These are phyloP conservation scores for Cladophialophora bantiana DNA, from an alignment of 2,329 filamentous ascomycete genomes.

Conservation along the genomic window DNA sequence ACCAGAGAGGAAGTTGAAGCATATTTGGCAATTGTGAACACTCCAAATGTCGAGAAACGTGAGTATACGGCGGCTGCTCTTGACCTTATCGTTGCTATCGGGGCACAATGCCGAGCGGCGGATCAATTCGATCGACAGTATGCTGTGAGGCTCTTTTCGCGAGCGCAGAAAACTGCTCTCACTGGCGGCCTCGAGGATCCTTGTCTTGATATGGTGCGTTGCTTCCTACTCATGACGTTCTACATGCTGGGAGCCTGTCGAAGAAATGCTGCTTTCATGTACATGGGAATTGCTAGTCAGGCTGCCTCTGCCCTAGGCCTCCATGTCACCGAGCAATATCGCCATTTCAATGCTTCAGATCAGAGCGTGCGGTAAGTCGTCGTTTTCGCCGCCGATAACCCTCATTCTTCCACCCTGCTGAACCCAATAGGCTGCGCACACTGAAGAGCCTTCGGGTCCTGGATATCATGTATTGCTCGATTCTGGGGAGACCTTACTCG, in stretches of 20 bases:
- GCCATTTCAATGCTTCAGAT: conserved; percentile 22
- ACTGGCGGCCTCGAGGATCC: conserved; percentile 62
- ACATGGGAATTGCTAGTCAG: conserved; percentile 65
- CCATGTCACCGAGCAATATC: conserved; percentile 51
- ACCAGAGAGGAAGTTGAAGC: conserved; percentile 42
- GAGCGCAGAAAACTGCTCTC: conserved; percentile 58
- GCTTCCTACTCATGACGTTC: conserved; percentile 64
- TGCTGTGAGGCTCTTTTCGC: conserved; percentile 55
- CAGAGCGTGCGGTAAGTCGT: conserved; percentile 29
- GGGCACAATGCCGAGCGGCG: conserved; percentile 56
- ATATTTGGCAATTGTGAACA: conserved; percentile 12
- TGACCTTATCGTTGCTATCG: conserved; percentile 61
- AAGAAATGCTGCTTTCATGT: conserved; percentile 69
- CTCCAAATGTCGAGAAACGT: conserved; percentile 6
- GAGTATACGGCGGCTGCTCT: conserved; percentile 41
- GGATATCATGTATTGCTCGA: conserved; percentile 57
- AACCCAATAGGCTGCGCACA: conserved; percentile 47
- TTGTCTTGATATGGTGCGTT: conserved; percentile 59
- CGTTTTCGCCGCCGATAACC: background rate
- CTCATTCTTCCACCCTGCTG: conserved; percentile 5
- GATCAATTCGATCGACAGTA: conserved; percentile 42
- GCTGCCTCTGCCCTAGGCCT: conserved; percentile 65
- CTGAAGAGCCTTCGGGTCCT: conserved; percentile 59
- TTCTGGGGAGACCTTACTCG: conserved; percentile 56
- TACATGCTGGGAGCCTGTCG: conserved; percentile 67